Base-by-base conservation (phyloP, 352 stramenopile species). In the Phytophthora kernoviae region DNA sequence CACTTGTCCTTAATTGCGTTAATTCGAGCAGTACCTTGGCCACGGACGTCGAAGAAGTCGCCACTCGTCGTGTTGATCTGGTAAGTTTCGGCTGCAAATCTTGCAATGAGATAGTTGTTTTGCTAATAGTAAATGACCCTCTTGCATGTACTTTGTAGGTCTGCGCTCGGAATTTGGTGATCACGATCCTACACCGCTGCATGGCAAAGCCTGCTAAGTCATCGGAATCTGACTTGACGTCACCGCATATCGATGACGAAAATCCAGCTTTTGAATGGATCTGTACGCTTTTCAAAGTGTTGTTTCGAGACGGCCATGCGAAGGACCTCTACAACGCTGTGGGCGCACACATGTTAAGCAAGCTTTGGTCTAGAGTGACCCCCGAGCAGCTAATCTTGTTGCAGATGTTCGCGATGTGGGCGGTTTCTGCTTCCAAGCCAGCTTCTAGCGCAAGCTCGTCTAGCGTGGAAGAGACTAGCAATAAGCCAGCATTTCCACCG, bases 231-330 rank as follows among this genome's bases (percentile, higher is more conserved):
- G 33, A 57, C 51, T 30, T 33, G 20, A 45, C 40, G 2, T 50
- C 15, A 2, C 14, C 18, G 14, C 56, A 67, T 4, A 54, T 79
- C 33, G 69, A 87, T 52, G 55, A 79, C 2, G 32, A 81, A 14
- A 83, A 94, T 30, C 75, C 83, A 18, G 83, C 83, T 18, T 91
- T 93, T 20, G 85, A 94, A 54, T 94, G 85, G 85, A 84, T 94
- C 22, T 85, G 69, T 30, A 50, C 84, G 37, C 39, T 93, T 5
- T 94, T 94, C 54, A 66, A 71, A 14, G 57, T 79, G 7, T 68
- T 91, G 3, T 91, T 93, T 37, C 63, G 72, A 15, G 58, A 70
- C 5, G 65, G 71, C 6, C 75, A 75, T 52, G 57, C 51, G 1
- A 87, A 81, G 24, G 60, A 87, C 11, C 52, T 94, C 12, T 94